phyloP scores from a whole-genome alignment of 2,329 filamentous ascomycete species.

The Xylariomycetidae sp. region DNA sequence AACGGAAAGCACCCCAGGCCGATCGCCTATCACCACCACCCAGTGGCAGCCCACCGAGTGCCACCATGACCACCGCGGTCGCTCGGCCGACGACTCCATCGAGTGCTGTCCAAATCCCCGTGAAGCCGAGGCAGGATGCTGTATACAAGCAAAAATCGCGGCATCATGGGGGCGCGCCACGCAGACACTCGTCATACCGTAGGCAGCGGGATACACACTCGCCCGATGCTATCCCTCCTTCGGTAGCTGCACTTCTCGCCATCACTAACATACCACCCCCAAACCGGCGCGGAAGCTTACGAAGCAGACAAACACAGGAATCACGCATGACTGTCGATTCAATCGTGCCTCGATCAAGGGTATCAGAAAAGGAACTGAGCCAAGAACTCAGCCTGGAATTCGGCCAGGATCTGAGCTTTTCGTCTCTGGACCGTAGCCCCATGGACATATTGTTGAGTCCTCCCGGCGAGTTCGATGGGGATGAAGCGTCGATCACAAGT shows the following conservation, averaged over 20 bases:
- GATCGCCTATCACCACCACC: slow-evolving; percentile 18
- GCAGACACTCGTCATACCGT: slow-evolving; percentile 28
- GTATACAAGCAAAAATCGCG: slow-evolving; percentile 31
- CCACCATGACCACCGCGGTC: slow-evolving; percentile 25
- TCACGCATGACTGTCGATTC: slow-evolving; percentile 50
- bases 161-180: slow-evolving; percentile 28
- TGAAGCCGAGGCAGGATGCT: slow-evolving; percentile 34
- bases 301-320: slow-evolving; percentile 20
- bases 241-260: slow-evolving; percentile 57
- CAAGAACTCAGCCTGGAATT: slow-evolving; percentile 18
- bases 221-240: slow-evolving; percentile 52
- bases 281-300: slow-evolving; percentile 31
- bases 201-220: slow-evolving; percentile 41
- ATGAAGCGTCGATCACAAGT: slow-evolving; percentile 38
- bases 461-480: slow-evolving; percentile 52
- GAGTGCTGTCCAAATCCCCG: slow-evolving; percentile 52
- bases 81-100: slow-evolving; percentile 37
- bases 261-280: slow-evolving; percentile 56
- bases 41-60: slow-evolving; percentile 21
- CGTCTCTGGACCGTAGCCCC: slow-evolving; percentile 48
- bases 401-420: slow-evolving; percentile 14
- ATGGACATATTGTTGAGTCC: slow-evolving; percentile 57
- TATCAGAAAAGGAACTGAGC: slow-evolving; percentile 56
- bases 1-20: slow-evolving; percentile 19
- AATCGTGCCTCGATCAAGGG: slow-evolving; percentile 48